phyloP scores from a whole-genome alignment of 2,329 filamentous ascomycete species.

The Plectosphaerella cucumerina region DNA sequence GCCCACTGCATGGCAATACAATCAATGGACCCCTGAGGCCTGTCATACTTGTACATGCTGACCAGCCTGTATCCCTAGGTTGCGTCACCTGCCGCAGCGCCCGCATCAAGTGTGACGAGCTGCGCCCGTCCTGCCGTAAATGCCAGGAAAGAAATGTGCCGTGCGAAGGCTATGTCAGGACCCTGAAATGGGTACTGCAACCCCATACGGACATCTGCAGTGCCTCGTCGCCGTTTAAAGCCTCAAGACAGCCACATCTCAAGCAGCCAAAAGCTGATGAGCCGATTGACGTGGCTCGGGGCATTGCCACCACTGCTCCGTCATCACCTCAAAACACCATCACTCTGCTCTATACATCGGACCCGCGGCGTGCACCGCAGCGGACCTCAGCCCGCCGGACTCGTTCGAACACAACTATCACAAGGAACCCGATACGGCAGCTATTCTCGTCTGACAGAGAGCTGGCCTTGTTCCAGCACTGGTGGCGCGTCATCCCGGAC shows the following conservation, averaged over 20 bases:
- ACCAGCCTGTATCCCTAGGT: neutral
- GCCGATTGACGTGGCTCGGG: no score
- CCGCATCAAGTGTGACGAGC: conserved; percentile 7
- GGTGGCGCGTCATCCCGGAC: conserved; percentile 3
- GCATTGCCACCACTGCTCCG: no score
- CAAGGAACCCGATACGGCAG: neutral
- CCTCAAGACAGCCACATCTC: neutral
- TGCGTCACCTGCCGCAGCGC: conserved; percentile 3
- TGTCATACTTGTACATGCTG: no score
- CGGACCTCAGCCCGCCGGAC: no score
- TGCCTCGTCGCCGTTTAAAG: neutral
- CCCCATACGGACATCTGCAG: neutral
- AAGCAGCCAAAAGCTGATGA: no score
- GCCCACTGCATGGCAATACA: no score
- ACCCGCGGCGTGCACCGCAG: no score
- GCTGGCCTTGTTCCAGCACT: conserved; percentile 6
- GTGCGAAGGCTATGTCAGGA: conserved; percentile 5
- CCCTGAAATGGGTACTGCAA: conserved; percentile 7
- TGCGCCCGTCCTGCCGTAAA: conserved; percentile 2
- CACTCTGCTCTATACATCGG: no score
- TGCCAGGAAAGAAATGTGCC: neutral
- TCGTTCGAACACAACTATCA: no score
- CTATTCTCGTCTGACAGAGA: conserved; percentile 2
- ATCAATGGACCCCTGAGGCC: no score
- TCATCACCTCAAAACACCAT: no score